Conservation (phyloP, 805 yeast genomes). For the Candida nanaspora region DNA sequence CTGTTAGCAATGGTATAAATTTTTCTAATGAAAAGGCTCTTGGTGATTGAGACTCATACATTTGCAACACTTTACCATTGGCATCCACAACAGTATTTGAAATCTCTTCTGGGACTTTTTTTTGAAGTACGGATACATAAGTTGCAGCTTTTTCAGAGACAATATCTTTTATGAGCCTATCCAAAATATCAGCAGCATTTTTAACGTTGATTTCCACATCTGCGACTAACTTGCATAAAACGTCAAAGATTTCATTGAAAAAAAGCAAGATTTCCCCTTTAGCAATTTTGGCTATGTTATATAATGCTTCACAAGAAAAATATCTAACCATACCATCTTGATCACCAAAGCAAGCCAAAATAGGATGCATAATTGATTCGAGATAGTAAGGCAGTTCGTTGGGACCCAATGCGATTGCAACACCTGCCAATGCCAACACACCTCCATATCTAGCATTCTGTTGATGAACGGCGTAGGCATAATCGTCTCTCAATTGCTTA, state of each 20-base stretch:
- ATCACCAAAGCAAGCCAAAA: conserved; percentile 91
- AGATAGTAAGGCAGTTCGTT: conserved; percentile 77
- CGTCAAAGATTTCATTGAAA: conserved; percentile 93
- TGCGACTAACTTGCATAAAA: conserved; percentile 80
- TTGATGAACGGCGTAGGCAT: conserved; percentile 76
- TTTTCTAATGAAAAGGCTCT: conserved; percentile 75
- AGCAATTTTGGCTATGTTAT: conserved; percentile 94
- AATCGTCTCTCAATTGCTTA: conserved; percentile 68
- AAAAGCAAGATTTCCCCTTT: conserved; percentile 87
- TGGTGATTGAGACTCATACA: conserved; percentile 51
- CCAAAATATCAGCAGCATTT: conserved; percentile 91
- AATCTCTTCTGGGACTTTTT: conserved; percentile 26
- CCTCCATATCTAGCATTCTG: conserved; percentile 93
- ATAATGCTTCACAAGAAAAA: conserved; percentile 92
- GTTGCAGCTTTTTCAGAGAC: conserved; percentile 91
- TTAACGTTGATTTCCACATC: conserved; percentile 88
- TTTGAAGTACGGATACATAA: conserved; percentile 62
- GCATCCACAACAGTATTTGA: conserved; percentile 40
- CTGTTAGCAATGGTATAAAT: conserved; percentile 86
- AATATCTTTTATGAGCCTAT: conserved; percentile 85
- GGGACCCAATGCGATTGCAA: conserved; percentile 85
- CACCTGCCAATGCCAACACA: conserved; percentile 90
- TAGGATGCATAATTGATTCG: conserved; percentile 86
- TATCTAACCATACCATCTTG: conserved; percentile 96
- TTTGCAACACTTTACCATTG: conserved; percentile 53